Base-by-base conservation (phyloP, 169 alveolate genomes). In the Plasmodium vivax region DNA sequence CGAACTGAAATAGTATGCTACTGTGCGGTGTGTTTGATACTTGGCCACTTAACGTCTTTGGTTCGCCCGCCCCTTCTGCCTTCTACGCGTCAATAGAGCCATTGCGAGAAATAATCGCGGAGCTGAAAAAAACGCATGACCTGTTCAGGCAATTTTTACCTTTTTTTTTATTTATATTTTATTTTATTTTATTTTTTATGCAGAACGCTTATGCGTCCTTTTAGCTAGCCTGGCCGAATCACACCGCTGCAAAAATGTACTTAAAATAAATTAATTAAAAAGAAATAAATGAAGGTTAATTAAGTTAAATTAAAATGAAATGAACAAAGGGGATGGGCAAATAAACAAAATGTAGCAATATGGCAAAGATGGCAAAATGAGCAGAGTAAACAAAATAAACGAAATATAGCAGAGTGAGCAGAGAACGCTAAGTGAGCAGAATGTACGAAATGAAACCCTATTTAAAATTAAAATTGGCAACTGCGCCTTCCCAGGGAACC, bases 191-290 rank as follows among this genome's bases (percentile, higher is more conserved):
- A 36, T 36, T 23, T 68, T 68, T 68, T 68, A 68, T 68, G 38
- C 77, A 68, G n/a, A 0, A 3, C 38, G 16, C n/a, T 68, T 68
- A 68, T 0, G 77, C 30, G 12, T 68, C 77, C 77, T 27, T 68
- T 68, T 68, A n/a, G 77, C 77, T 68, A 68, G 77, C 38, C n/a
- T 30, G 43, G 38, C 43, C 77, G 14, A 68, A 23, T n/a, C 6
- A 68, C 77, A 23, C 12, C 77, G 77, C 16, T 23, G 7, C 41
- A 6, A 68, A 68, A 27, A 27, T 27, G 77, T 27, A 30, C 38
- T 19, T 68, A 68, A 68, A 68, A 68, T 68, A 68, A 68, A 68
- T 68, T 68, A 68, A 68, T 68, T 68, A 68, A 68, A 68, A 68
- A 5, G 16, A 68, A 68, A 68, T 68, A 68, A 7, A 30, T 68